These are phyloP conservation scores for Phoma sp. DNA, from an alignment of 2,329 filamentous ascomycete genomes.

Conservation along the genomic window DNA sequence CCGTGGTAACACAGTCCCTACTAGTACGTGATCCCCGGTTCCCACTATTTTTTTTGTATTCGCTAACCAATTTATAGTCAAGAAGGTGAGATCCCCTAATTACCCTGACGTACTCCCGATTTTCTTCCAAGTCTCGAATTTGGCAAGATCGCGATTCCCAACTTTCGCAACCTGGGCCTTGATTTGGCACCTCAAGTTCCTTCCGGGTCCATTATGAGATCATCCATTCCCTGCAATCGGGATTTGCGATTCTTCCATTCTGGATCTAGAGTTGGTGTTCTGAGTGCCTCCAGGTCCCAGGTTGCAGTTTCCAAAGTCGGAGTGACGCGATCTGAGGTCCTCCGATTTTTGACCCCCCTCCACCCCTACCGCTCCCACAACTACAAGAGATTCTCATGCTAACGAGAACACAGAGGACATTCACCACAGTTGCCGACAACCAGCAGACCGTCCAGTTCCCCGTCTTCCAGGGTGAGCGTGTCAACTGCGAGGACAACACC, in stretches of 20 bases:
- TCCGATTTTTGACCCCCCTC: not conserved
- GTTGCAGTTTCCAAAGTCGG: not conserved
- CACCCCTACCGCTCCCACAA: not conserved
- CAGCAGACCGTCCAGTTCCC: slow-evolving; percentile 84
- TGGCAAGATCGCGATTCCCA: not conserved
- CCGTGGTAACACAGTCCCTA: slow-evolving; percentile 66
- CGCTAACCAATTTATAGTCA: not conserved
- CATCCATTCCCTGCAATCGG: not conserved
- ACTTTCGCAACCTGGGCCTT: not conserved
- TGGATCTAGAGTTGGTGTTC: not conserved
- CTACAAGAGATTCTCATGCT: not conserved
- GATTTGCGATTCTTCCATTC: not conserved
- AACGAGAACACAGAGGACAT: slow-evolving; percentile 59
- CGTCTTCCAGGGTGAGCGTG: slow-evolving; percentile 94
- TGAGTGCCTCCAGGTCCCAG: not conserved
- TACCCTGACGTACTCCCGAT: not conserved
- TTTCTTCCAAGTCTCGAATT: not conserved
- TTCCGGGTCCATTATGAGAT: not conserved
- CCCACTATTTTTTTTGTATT: not conserved
- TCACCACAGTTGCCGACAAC: slow-evolving; percentile 77
- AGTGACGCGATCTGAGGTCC: not conserved
- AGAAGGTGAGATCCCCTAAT: not conserved
- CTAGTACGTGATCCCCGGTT: slow-evolving; percentile 35
- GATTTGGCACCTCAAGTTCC: not conserved
- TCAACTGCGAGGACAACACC: slow-evolving; percentile 98